Conservation (phyloP, 2,329 filamentous ascomycete species). For the Cordyceps pruinosa region DNA sequence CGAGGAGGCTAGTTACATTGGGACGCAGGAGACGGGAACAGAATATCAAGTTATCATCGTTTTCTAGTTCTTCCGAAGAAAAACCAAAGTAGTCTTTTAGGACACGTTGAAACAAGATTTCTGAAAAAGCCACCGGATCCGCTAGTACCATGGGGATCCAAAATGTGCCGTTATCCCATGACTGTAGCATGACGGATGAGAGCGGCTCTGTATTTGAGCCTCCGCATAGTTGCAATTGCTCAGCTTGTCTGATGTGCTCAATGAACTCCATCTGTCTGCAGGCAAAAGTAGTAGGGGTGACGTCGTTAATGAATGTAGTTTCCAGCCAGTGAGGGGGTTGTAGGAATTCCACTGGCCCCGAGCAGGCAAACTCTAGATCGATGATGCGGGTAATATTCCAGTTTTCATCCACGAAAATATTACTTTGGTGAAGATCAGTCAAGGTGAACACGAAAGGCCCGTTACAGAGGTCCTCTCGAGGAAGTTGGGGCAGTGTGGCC, state of each 20-base stretch:
- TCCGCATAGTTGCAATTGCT: neutral
- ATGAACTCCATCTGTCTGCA: constrained; percentile 10
- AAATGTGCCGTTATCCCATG: neutral
- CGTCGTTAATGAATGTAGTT: neutral
- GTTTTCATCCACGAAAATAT: constrained; percentile 30
- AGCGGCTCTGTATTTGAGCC: neutral
- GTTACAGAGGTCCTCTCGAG: constrained; percentile 12
- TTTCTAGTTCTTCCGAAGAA: neutral
- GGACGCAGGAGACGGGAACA: neutral
- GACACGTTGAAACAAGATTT: neutral
- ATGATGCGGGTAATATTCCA: constrained; percentile 27
- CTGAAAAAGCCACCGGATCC: neutral
- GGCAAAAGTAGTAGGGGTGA: neutral
- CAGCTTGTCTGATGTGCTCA: constrained; percentile 4
- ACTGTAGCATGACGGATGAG: neutral
- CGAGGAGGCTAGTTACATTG: neutral
- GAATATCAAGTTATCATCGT: neutral
- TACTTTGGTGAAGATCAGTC: constrained; percentile 33
- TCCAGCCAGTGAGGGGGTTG: constrained; percentile 24
- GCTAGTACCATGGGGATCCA: neutral
- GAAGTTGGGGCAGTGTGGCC: constrained; percentile 16
- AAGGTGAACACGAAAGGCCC: constrained; percentile 29
- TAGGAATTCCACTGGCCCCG: constrained; percentile 23
- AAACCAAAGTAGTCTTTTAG: neutral
- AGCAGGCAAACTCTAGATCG: constrained; percentile 28